Base-by-base conservation (phyloP, 306 rosid species). In the Cicer judaicum region DNA sequence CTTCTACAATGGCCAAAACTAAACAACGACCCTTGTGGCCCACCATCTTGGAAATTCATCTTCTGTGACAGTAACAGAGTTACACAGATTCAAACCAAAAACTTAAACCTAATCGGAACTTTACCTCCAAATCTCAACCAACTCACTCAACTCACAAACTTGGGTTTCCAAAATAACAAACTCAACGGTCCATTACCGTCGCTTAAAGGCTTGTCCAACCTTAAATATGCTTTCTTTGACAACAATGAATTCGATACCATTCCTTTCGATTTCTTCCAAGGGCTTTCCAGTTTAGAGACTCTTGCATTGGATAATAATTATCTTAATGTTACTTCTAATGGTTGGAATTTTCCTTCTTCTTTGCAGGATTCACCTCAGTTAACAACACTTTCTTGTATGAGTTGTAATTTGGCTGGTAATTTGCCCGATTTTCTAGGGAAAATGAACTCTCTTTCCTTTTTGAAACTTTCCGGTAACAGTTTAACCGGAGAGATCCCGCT, bases 11-110 rank as follows among this genome's bases (percentile, higher is more conserved):
- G 99, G 99, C 96, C 98, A 1, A 83, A 68, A 7, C 54, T 63
- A 7, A 80, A 65, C 12, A 80, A 72, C 8, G 96, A 95, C 88
- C 99, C 99, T 2, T 95, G 99, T 24, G 96, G 90, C 5, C 64
- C 36, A 34, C 90, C 19, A 14, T 47, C 2, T 0, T 95, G 99
- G 99, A 55, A 77, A 7, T 83, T 74, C 72, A 82, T 95, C n/a
- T 80, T 41, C 82, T 95, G 99, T 63, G n/a, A 67, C 1, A 90
- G 77, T 0, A 8, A 59, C 62, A 83, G 93, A 16, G 93, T 85
- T 13, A 7, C 84, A 12, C 99, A 95, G 85, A 90, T 95, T 90
- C 97, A 95, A 68, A 85, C 91, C 6, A 91, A 90, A 76, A 68
- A 79, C 5, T 7, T 92, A 5, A 91, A 84, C 49, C 79, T 95